Evolutionary conservation across 2,329 filamentous ascomycete species (phyloP).

Genomic region (Colletotrichum brevisporum): DNA sequence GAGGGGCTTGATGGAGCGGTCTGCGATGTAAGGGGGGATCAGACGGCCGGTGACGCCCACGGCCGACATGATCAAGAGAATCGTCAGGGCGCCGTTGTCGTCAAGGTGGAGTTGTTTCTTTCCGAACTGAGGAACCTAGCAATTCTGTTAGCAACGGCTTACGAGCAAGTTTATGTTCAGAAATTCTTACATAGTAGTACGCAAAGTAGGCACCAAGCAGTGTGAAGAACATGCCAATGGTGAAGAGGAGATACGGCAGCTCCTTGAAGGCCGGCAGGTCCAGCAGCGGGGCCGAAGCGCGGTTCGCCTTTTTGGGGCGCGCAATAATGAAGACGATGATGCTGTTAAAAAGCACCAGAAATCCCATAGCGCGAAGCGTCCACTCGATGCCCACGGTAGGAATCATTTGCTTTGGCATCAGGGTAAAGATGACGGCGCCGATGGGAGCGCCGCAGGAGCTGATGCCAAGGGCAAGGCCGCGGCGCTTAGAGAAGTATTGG

Average conservation of each 20-base stretch:
- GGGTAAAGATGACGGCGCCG: constrained; percentile 67
- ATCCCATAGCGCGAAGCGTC: constrained; percentile 72
- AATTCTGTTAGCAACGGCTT: not conserved
- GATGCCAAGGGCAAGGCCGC: constrained; percentile 70
- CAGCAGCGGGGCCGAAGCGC: constrained; percentile 24
- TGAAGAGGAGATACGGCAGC: constrained; percentile 33
- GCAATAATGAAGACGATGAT: constrained; percentile 30
- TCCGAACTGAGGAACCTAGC: constrained; percentile 31
- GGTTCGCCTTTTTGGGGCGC: constrained; percentile 14
- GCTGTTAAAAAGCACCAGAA: constrained; percentile 77
- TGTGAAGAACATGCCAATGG: constrained; percentile 39
- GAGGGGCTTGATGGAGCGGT: constrained; percentile 41
- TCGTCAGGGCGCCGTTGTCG: constrained; percentile 33
- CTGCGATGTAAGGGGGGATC: constrained; percentile 41
- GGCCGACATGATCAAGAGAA: constrained; percentile 40
- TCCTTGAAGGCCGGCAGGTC: constrained; percentile 37
- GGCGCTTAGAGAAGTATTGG: constrained; percentile 69
- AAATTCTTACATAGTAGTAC: constrained; percentile 29
- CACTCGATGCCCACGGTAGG: constrained; percentile 69
- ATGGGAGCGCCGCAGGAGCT: constrained; percentile 69
- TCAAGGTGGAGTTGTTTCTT: constrained; percentile 6
- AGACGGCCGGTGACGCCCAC: constrained; percentile 41
- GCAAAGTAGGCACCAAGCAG: constrained; percentile 35
- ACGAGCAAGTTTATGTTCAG: not conserved
- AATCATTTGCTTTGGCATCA: constrained; percentile 66